Conservation (phyloP, 1,284 basidiomycete genomes). For the Mrakiaceae sp. region DNA sequence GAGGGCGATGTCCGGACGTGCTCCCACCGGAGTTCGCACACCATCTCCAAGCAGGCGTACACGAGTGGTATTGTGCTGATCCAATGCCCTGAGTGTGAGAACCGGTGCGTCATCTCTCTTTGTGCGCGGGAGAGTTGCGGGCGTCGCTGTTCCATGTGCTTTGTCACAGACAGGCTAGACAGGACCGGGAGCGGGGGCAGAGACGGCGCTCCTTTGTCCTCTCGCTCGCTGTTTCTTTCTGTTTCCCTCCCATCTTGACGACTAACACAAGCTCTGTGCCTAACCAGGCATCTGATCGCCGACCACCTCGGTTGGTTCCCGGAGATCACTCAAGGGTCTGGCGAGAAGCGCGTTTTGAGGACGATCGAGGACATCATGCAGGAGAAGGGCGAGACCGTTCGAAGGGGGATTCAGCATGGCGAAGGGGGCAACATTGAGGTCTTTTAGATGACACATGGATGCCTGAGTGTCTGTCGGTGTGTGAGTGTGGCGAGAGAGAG, state of each 20-base stretch:
- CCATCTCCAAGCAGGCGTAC: slow-evolving; percentile 76
- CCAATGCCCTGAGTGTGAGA: slow-evolving; percentile 82
- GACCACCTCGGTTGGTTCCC: slow-evolving; percentile 92
- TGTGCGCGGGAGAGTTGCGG: not conserved
- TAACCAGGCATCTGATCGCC: slow-evolving; percentile 65
- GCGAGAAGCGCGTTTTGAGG: slow-evolving; percentile 13
- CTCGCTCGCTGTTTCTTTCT: not conserved
- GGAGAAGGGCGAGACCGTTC: slow-evolving; percentile 26
- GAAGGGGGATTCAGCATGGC: not conserved
- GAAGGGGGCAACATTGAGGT: too few species aligned
- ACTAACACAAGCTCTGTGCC: not conserved
- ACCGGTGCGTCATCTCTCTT: slow-evolving; percentile 47
- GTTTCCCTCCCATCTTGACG: not conserved
- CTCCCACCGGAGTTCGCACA: slow-evolving; percentile 70
- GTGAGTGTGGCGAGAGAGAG: too few species aligned
- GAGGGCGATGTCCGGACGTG: slow-evolving; percentile 36
- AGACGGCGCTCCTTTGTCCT: not conserved
- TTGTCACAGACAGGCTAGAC: too few species aligned
- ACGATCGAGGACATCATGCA: slow-evolving; percentile 26
- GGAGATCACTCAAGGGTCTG: slow-evolving; percentile 33
- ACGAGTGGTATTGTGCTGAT: slow-evolving; percentile 81
- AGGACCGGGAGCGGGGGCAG: too few species aligned
- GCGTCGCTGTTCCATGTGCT: too few species aligned
- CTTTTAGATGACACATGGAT: too few species aligned
- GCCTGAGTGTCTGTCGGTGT: too few species aligned